These are phyloP conservation scores for Phytophthora hybrid DNA, from an alignment of 352 stramenopile genomes.

Conservation along the genomic window DNA sequence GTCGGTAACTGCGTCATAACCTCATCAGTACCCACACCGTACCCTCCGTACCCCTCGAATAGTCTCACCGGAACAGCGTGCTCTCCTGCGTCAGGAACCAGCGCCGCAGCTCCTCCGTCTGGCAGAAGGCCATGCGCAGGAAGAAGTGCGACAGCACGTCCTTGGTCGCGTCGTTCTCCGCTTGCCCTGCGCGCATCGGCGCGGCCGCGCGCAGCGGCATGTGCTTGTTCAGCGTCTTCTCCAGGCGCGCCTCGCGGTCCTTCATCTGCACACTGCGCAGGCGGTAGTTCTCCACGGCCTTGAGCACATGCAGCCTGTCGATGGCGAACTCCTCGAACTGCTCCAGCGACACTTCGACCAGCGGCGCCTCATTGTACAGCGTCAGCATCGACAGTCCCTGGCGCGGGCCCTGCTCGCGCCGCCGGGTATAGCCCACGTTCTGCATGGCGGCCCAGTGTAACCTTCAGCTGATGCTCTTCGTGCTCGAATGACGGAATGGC, in stretches of 20 bases:
- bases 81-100: conserved; percentile 98
- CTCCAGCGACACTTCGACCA: conserved; percentile 96
- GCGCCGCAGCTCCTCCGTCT: conserved; percentile 96
- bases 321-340: conserved; percentile 99
- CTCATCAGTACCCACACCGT: conserved; percentile 6
- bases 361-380: conserved; percentile 95
- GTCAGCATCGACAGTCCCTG: conserved; percentile 78
- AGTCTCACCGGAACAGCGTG: conserved; percentile 92
- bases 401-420: conserved; percentile 59
- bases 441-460: conserved; percentile 54
- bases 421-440: conserved; percentile 81
- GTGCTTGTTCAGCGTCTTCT: conserved; percentile 90
- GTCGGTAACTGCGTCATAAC: conserved; percentile 57
- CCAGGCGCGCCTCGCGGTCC: conserved; percentile 76
- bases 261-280: conserved; percentile 76
- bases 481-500: conserved; percentile 2
- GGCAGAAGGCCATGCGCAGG: conserved; percentile 97
- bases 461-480: not conserved
- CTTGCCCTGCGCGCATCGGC: conserved; percentile 53
- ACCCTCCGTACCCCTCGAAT: not conserved
- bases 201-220: conserved; percentile 68
- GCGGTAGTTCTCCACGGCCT: conserved; percentile 89
- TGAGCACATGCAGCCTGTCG: conserved; percentile 93
- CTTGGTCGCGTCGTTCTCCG: conserved; percentile 80
- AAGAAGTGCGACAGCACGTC: conserved; percentile 98